Base-by-base conservation (phyloP, 2,329 filamentous ascomycete genomes). In the Trichoderma cornu-damae region DNA sequence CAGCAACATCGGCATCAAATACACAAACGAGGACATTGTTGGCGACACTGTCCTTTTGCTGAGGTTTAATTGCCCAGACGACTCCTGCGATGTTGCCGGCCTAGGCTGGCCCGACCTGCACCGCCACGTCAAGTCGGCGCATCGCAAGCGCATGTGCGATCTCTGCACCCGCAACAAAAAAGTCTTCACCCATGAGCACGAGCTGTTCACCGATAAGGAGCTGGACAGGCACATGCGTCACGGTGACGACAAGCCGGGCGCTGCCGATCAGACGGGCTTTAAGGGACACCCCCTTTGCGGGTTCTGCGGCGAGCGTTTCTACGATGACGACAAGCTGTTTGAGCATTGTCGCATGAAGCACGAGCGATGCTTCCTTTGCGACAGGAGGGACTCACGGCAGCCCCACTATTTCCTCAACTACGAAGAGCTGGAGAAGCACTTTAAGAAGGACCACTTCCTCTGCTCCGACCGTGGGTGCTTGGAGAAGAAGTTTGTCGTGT, bases 401-500 rank as follows among this genome's bases (percentile, higher is more conserved):
- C 93, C 92, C 6, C 90, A 96, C 67, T 99, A 99, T 70, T 99
- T 90, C 69, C 78, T 88, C 59, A 85, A 99, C 74, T 97, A 96
- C 72, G 82, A 92, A 63, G 83, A 88, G 0, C 77, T 99, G 3
- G 91, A 96, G 68, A 77, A 85, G 35, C 94, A 99, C 72, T 97
- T 97, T 69, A 81, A 83, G 61, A 86, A 86, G 63, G 91, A 94
- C 58, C 94, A 99, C 71, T 96, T 86, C 67, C 75, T 92, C 0
- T 99, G 94, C 68, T 72, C 83, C 6, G 91, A 99, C 65, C 79
- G 82, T 54, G 92, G 96, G 68, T 99, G 94, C 67, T 70, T 94
- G 67, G 94, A 97, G 65, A 96, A 96, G 81, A 97, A 96, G 70
- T 96, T 97, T 69, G 88, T 97, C 28, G 94, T 97, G 0, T 99